Evolutionary conservation across 148 eudicot genomes (phyloP).

Genomic region (Fagopyrum tataricum): DNA sequence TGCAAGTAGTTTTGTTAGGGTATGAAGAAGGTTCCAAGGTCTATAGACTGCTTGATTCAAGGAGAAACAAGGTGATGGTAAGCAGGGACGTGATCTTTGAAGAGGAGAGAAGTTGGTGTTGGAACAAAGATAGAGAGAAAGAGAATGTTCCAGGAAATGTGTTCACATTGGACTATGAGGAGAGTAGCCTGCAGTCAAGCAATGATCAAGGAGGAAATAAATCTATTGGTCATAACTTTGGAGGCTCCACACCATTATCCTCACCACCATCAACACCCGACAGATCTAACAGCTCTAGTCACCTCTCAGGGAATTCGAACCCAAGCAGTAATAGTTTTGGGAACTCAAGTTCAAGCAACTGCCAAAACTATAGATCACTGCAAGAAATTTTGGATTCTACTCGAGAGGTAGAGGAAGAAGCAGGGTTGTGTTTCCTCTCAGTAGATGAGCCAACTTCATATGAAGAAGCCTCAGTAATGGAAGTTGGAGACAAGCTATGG

Average conservation of each 20-base stretch:
- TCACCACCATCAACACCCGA: not conserved
- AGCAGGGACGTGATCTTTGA: conserved; percentile 6
- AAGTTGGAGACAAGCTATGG: too few species aligned
- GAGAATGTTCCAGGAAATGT: not conserved
- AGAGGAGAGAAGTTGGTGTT: not conserved
- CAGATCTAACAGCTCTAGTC: not conserved
- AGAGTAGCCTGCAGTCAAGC: not conserved
- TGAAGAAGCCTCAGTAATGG: too few species aligned
- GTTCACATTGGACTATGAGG: not conserved
- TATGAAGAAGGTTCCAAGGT: conserved; percentile 2
- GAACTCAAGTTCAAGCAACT: too few species aligned
- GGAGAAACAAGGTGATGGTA: not conserved
- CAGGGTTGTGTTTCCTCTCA: not conserved
- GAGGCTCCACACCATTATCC: not conserved
- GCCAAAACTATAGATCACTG: not conserved
- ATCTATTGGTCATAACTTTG: not conserved
- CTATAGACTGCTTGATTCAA: not conserved
- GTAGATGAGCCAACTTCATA: not conserved
- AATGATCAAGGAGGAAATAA: not conserved
- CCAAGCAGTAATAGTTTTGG: too few species aligned
- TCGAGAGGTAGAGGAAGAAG: not conserved
- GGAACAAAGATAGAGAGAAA: not conserved
- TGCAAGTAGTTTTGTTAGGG: not conserved
- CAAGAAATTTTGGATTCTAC: conserved; percentile 4
- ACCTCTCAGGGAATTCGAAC: too few species aligned